Evolutionary conservation across 192 early-diverging fungal genomes (phyloP).

Genomic region (Coemansia sp.): DNA sequence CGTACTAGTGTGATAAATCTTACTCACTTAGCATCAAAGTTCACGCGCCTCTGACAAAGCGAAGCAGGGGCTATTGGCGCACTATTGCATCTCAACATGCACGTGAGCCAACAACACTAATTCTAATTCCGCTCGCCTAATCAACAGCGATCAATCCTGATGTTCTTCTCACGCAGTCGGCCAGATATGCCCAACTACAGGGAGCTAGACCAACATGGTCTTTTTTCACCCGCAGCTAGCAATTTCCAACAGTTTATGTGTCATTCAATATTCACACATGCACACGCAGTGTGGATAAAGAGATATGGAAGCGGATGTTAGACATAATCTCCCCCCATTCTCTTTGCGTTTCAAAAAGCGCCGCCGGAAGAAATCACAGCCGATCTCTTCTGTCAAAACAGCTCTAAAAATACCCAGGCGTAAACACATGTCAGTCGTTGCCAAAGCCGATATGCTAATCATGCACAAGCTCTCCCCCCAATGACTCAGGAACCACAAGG

Average conservation of each 20-base stretch:
- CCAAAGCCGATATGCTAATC: not conserved
- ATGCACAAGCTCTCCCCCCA: not conserved
- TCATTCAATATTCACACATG: not conserved
- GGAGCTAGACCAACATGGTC: not conserved
- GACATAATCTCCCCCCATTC: not conserved
- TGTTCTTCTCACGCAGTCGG: not conserved
- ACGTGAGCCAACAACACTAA: not conserved
- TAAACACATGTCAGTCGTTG: not conserved
- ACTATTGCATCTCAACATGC: not conserved
- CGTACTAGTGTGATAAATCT: not conserved
- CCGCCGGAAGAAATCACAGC: conserved; percentile 2
- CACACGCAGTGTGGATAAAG: not conserved
- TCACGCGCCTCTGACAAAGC: not conserved
- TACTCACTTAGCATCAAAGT: not conserved
- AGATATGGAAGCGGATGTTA: not conserved
- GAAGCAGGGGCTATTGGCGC: not conserved
- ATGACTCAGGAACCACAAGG: not conserved
- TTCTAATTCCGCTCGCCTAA: not conserved
- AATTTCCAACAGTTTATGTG: too few relatives aligned
- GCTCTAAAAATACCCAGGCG: not conserved
- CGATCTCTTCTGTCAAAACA: not conserved
- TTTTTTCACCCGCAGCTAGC: too few relatives aligned
- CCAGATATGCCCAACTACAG: not conserved
- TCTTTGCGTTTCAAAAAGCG: not conserved
- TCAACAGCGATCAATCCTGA: not conserved